These are phyloP conservation scores for Phytophthora pseudosyringae DNA, from an alignment of 352 stramenopile genomes.

Conservation along the genomic window DNA sequence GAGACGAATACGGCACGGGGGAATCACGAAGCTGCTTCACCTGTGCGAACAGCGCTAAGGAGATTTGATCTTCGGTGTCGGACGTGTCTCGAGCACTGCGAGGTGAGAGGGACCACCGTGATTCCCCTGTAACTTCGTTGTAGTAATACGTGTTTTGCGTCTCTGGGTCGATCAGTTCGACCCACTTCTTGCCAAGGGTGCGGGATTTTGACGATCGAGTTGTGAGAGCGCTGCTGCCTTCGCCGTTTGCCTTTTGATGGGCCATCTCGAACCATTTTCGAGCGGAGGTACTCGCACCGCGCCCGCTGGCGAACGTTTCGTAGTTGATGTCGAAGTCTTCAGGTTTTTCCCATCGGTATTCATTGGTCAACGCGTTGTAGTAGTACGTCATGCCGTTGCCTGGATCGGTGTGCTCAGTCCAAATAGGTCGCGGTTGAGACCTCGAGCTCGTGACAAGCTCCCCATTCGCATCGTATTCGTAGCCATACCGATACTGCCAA, in stretches of 20 bases:
- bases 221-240: conserved; percentile 37
- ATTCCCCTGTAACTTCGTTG: conserved; percentile 90
- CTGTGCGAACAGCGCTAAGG: conserved; percentile 59
- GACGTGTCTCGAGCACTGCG: conserved; percentile 63
- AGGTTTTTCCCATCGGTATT: conserved; percentile 84
- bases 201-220: conserved; percentile 45
- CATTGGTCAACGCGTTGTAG: conserved; percentile 72
- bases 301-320: conserved; percentile 47
- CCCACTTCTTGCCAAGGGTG: conserved; percentile 76
- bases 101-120: conserved; percentile 83
- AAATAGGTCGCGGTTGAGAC: conserved; percentile 53
- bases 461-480: conserved; percentile 54
- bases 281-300: conserved; percentile 45
- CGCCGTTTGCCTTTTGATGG: conserved; percentile 26
- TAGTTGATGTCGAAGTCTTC: conserved; percentile 65
- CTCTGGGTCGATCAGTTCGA: conserved; percentile 81
- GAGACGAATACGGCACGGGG: conserved; percentile 55
- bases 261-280: conserved; percentile 71
- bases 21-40: conserved; percentile 56
- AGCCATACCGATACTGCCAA: conserved; percentile 83
- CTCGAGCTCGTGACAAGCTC: conserved; percentile 43
- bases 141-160: conserved; percentile 92
- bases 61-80: conserved; percentile 63
- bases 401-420: conserved; percentile 66
- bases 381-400: conserved; percentile 63